Evolutionary conservation across 164 flowering plant genomes (phyloP).

Genomic region (Magnolia sinica): DNA sequence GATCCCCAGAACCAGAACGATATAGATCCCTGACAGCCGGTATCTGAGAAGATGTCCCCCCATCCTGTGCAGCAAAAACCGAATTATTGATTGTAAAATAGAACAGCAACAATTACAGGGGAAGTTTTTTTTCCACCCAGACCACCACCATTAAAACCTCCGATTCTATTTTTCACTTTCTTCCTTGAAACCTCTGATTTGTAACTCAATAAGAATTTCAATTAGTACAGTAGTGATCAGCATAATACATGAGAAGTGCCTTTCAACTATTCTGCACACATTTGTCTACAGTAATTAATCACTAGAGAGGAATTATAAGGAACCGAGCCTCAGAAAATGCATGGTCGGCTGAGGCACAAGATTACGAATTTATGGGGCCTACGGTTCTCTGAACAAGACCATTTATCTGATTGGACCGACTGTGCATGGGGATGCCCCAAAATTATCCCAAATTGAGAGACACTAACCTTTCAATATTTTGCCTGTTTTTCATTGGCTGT

Average conservation of each 20-base stretch:
- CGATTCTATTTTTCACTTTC: background rate
- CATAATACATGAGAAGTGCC: background rate
- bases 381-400: no score
- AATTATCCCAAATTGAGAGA: no score
- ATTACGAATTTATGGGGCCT: no score
- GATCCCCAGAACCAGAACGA: slow-evolving; percentile 38
- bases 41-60: slow-evolving; percentile 33
- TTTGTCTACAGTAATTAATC: background rate
- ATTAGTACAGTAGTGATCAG: no score
- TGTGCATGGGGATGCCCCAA: no score
- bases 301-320: background rate
- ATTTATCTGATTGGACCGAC: no score
- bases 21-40: slow-evolving; percentile 23
- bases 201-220: background rate
- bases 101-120: background rate
- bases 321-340: background rate
- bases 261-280: background rate
- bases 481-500: no score
- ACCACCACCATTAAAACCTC: background rate
- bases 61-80: slow-evolving; percentile 43
- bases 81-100: background rate
- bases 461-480: no score
- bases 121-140: background rate
- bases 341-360: background rate
- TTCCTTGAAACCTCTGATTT: background rate